A percentile compares a stretch with the other conserved stretches of the same genome.
Evolutionary conservation across 768 basidiomycete genomes (phyloP).

Genomic region (Sporobolomyces roseus): DNA sequence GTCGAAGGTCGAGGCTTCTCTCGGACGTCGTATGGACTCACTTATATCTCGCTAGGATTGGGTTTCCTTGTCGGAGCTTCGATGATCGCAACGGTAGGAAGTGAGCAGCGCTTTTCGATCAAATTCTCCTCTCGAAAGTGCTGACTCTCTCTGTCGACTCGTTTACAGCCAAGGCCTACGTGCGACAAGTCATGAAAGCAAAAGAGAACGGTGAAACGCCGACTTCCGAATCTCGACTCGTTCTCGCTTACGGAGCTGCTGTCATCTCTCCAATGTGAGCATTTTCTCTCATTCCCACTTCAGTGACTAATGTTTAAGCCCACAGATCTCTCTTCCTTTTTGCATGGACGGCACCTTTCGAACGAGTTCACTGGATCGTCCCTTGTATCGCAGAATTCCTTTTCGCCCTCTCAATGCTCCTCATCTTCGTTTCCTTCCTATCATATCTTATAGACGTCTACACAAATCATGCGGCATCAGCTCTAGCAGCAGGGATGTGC

Average conservation of each 20-base stretch:
- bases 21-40: slow-evolving; percentile 16
- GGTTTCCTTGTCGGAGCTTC: slow-evolving; percentile 35
- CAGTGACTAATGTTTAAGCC: not conserved
- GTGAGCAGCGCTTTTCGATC: too few relatives aligned
- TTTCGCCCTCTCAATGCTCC: slow-evolving; percentile 22
- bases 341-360: slow-evolving; percentile 26
- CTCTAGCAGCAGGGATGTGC: slow-evolving; percentile 37
- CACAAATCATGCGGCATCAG: slow-evolving; percentile 31
- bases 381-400: slow-evolving; percentile 36
- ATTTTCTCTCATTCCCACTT: not conserved
- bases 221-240: slow-evolving; percentile 17
- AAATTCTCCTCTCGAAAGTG: not conserved
- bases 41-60: slow-evolving; percentile 37
- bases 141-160: not conserved
- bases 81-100: not conserved
- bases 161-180: slow-evolving; percentile 2
- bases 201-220: not conserved
- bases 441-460: slow-evolving; percentile 19
- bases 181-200: not conserved
- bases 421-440: slow-evolving; percentile 36
- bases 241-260: slow-evolving; percentile 3
- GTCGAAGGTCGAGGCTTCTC: slow-evolving; percentile 29
- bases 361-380: slow-evolving; percentile 34
- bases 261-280: slow-evolving; percentile 12
- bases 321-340: slow-evolving; percentile 34